These are phyloP conservation scores for Taphrina pruni DNA, from an alignment of 1,139 yeast species.

Conservation along the genomic window DNA sequence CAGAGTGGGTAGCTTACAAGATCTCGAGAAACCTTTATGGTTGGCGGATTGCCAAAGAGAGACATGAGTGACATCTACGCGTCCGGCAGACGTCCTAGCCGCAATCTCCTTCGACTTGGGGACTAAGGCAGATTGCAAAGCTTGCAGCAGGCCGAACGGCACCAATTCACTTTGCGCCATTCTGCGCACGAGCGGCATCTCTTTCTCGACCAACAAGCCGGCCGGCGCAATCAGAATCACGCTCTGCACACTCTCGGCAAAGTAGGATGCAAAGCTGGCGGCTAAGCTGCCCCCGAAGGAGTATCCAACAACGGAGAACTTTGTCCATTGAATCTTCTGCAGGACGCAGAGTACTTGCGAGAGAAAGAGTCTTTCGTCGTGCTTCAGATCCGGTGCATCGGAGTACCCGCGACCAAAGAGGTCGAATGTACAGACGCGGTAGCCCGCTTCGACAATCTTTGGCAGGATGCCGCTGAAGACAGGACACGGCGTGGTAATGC, in stretches of 20 bases:
- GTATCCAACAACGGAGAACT: conserved; percentile 27
- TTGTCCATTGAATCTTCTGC: conserved; percentile 29
- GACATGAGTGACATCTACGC: conserved; percentile 13
- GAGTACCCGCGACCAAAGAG: conserved; percentile 38
- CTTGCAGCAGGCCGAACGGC: conserved; percentile 23
- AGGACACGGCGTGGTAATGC: conserved; percentile 38
- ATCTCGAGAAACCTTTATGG: conserved; percentile 32
- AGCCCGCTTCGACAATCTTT: conserved; percentile 23
- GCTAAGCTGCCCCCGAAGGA: conserved; percentile 37
- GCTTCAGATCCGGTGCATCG: conserved; percentile 33
- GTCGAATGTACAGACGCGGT: conserved; percentile 34
- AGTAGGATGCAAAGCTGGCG: conserved; percentile 34
- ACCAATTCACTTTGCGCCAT: conserved; percentile 15
- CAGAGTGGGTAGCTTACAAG: conserved; percentile 8
- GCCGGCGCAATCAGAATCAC: conserved; percentile 41
- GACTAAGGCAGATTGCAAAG: conserved; percentile 2
- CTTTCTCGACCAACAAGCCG: conserved; percentile 20
- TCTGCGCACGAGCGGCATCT: conserved; percentile 9
- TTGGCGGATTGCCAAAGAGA: conserved; percentile 24
- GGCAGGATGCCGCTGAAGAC: conserved; percentile 30
- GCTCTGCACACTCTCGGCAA: conserved; percentile 14
- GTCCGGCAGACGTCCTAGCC: conserved; percentile 12
- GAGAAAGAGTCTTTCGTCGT: conserved; percentile 24
- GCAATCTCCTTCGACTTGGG: conserved; percentile 31
- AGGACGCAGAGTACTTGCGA: conserved; percentile 31